Evolutionary conservation across 441 rosid genomes (phyloP).

Genomic region (Corymbia calophylla): DNA sequence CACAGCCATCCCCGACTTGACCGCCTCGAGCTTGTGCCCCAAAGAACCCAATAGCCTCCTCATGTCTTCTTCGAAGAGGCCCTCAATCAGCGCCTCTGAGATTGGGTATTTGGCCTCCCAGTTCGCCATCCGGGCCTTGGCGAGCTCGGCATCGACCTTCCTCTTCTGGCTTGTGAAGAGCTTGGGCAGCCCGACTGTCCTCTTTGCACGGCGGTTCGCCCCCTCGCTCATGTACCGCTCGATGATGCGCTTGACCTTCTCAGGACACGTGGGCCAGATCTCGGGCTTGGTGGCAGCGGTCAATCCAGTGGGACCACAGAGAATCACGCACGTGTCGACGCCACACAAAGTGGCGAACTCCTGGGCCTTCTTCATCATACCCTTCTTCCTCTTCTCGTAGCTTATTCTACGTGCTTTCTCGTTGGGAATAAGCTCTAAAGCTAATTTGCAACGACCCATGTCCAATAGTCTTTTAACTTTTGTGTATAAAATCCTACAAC

Average conservation of each 20-base stretch:
- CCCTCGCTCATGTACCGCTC: background rate
- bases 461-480: no score
- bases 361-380: background rate
- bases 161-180: background rate
- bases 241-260: background rate
- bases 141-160: background rate
- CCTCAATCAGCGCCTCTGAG: background rate
- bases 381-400: background rate
- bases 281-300: background rate
- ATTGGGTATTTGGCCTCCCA: background rate
- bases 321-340: background rate
- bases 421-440: background rate
- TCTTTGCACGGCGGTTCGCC: background rate
- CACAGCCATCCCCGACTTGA: background rate
- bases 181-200: background rate
- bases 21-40: background rate
- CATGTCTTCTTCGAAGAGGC: background rate
- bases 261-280: background rate
- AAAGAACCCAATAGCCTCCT: background rate
- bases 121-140: background rate
- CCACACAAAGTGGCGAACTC: background rate
- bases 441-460: background rate
- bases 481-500: no score
- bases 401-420: background rate
- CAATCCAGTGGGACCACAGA: background rate